Evolutionary conservation across 1,284 basidiomycete species (phyloP).

Genomic region (Ceratorhiza oryzae-sativae): DNA sequence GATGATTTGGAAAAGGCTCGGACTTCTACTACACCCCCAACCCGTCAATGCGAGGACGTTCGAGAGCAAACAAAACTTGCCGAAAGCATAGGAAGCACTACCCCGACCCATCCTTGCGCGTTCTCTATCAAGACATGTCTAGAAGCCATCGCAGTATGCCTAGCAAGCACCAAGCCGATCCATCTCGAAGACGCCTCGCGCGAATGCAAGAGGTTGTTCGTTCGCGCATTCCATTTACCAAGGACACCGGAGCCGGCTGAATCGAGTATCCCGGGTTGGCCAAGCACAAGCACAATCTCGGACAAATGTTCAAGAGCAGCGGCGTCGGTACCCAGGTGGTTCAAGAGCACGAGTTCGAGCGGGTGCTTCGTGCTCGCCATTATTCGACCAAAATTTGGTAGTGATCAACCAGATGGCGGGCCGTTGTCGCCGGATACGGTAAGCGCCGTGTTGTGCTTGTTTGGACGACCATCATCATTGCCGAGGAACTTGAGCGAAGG

Average conservation of each 20-base stretch:
- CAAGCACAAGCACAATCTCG: slow-evolving; percentile 62
- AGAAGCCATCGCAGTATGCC: slow-evolving; percentile 65
- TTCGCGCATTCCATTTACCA: slow-evolving; percentile 72
- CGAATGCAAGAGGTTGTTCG: slow-evolving; percentile 74
- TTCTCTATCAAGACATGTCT: slow-evolving; percentile 67
- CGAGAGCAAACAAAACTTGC: slow-evolving; percentile 56
- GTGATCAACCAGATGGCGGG: slow-evolving; percentile 15
- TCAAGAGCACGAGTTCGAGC: slow-evolving; percentile 70
- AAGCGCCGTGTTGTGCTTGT: background rate
- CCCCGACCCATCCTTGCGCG: slow-evolving; percentile 72
- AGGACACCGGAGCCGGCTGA: slow-evolving; percentile 58
- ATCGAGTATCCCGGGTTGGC: slow-evolving; percentile 55
- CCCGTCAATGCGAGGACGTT: slow-evolving; percentile 42
- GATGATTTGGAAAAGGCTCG: slow-evolving; percentile 65
- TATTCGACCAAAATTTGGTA: slow-evolving; percentile 27
- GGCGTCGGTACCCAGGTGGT: slow-evolving; percentile 71
- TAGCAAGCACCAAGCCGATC: slow-evolving; percentile 75
- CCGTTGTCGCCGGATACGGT: background rate
- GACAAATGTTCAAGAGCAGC: slow-evolving; percentile 65
- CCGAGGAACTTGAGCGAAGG: background rate
- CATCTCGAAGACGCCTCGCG: slow-evolving; percentile 74
- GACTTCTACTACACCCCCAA: slow-evolving; percentile 62
- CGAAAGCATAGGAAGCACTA: slow-evolving; percentile 68
- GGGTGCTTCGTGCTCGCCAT: slow-evolving; percentile 52
- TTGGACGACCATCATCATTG: background rate